Conservation (phyloP, 768 basidiomycete genomes). For the Termitomyces sp. region DNA sequence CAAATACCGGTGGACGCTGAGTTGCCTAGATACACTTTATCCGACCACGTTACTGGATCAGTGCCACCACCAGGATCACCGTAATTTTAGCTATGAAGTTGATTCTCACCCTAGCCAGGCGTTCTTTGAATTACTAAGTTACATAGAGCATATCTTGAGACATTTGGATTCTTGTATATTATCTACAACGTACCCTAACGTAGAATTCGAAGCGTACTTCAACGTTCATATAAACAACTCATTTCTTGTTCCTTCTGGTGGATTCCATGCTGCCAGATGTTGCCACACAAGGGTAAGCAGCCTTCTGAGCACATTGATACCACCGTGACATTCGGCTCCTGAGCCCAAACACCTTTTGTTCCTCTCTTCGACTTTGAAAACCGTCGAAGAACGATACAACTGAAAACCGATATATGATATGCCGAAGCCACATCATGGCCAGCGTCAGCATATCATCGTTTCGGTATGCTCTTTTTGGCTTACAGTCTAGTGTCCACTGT, state of each 20-base stretch:
- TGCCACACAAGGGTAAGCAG: constrained; percentile 14
- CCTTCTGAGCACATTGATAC: background rate
- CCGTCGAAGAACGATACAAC: background rate
- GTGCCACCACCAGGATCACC: background rate
- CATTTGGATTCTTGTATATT: background rate
- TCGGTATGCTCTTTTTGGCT: constrained; percentile 41
- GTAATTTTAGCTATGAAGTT: background rate
- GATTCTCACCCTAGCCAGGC: too few relatives aligned
- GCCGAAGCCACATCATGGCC: constrained; percentile 60
- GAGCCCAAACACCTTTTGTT: background rate
- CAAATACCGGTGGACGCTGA: constrained; percentile 6
- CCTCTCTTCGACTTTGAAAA: background rate
- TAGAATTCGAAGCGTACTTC: too few relatives aligned
- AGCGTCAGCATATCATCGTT: constrained; percentile 66
- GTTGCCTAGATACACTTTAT: constrained; percentile 16
- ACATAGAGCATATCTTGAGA: background rate
- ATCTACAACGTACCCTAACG: background rate
- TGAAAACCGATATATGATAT: constrained; percentile 39
- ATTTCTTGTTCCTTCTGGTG: background rate
- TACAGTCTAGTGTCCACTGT: constrained; percentile 2
- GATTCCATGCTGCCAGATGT: constrained; percentile 1
- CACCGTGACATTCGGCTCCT: background rate
- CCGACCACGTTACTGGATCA: background rate
- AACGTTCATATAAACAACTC: background rate
- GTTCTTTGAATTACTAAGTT: too few relatives aligned